Evolutionary conservation across 2,329 filamentous ascomycete species (phyloP), one percentile per base, ranked within the genome.

Genomic region (Thelonectria discophora): DNA sequence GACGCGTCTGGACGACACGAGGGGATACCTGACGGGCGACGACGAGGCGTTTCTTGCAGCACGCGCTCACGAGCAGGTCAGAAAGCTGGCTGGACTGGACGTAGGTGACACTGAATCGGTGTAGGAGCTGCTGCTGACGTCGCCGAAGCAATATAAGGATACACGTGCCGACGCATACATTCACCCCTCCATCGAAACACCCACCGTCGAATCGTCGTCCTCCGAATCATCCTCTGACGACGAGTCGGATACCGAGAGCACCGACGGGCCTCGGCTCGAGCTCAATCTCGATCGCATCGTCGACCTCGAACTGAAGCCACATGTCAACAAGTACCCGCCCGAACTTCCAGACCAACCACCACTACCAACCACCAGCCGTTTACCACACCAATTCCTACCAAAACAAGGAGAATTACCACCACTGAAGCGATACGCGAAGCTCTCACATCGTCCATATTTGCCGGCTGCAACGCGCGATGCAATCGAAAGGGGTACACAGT

Each of bases 371-470:
- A 18, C 50, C 12, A 39, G 64, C 20, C 60, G 61, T 12, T 45
- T 43, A 12, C 48, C 58, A 7, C 69, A 65, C 43, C 58, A 55
- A 20, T 49, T 60, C n/a, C 62, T 57, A 46, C 42, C 45, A 1
- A 57, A 59, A 32, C 66, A 50, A 30, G 62, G 51, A 5, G 60
- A 59, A n/a, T 59, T 61, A 0, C 61, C 58, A 8, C 55, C 68
- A 2, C 46, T 43, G 6, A 67, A 68, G 21, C 49, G 49, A 3
- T 70, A 40, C 17, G 67, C 67, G 15, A 62, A 62, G 21, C 53
- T 69, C 18, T 39, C 48, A 9, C 51, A 59, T 13, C 66, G 68
- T 30, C 75, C 68, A 3, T 77, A 77, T 49, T 62, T 70, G 12
- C 64, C 66, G 9, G 66, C 67, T 3, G 37, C 58, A 32, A 68